A percentile compares a stretch with the other conserved stretches of the same genome.
These are phyloP conservation scores for Aureobasidium pullulans DNA, from an alignment of 2,329 filamentous ascomycete species.

Conservation along the genomic window DNA sequence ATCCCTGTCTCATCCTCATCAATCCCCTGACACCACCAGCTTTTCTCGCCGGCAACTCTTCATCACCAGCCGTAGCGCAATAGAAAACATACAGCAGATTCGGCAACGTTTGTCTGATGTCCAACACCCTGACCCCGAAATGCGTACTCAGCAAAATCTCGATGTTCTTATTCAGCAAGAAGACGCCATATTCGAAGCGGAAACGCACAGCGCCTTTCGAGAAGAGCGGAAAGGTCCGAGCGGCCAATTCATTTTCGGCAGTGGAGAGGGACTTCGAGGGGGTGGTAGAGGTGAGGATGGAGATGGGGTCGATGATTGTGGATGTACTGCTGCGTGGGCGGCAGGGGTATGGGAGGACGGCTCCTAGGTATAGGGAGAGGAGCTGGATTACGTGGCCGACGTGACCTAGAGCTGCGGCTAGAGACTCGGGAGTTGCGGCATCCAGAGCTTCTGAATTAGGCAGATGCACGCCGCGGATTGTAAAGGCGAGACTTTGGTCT, in stretches of 20 bases:
- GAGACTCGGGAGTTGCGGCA: constrained; percentile 58
- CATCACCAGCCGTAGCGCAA: constrained; percentile 73
- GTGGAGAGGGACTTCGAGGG: constrained; percentile 14
- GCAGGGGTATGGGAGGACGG: constrained; percentile 75
- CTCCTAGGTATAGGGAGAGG: constrained; percentile 73
- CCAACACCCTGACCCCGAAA: constrained; percentile 71
- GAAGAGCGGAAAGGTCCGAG: constrained; percentile 67
- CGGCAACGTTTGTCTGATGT: constrained; percentile 84
- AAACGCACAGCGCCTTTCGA: constrained; percentile 65
- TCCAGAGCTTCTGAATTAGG: constrained; percentile 70
- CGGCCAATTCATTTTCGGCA: constrained; percentile 17
- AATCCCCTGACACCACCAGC: constrained; percentile 47
- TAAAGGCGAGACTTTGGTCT: constrained; percentile 65
- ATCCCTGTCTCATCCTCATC: constrained; percentile 19
- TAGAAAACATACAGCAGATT: constrained; percentile 92
- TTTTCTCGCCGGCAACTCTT: constrained; percentile 51
- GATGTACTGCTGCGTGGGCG: constrained; percentile 65
- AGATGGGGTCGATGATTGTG: constrained; percentile 67
- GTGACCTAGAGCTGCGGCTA: constrained; percentile 75
- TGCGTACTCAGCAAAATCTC: constrained; percentile 56
- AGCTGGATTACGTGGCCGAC: constrained; percentile 68
- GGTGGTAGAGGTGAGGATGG: constrained; percentile 21
- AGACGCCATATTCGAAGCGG: constrained; percentile 92
- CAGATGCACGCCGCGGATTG: constrained; percentile 68
- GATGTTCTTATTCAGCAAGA: constrained; percentile 93